These are phyloP conservation scores for Plasmodium gallinaceum DNA, from an alignment of 169 alveolate genomes.

Conservation along the genomic window DNA sequence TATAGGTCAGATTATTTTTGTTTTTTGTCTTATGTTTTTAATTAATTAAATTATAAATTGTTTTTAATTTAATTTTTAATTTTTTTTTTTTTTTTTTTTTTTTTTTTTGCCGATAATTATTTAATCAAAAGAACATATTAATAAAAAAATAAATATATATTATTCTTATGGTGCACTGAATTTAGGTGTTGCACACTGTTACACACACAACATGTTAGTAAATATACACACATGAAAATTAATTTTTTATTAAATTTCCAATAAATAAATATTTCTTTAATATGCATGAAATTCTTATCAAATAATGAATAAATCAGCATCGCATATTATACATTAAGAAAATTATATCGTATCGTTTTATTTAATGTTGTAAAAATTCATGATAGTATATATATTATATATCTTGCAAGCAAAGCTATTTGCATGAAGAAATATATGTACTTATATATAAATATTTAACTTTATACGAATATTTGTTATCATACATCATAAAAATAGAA, in stretches of 20 bases:
- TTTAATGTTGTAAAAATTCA: constrained; percentile 39
- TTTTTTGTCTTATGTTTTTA: constrained; percentile 17
- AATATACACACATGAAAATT: constrained; percentile 47
- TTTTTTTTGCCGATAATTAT: constrained; percentile 14
- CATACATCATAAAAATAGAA: constrained; percentile 21
- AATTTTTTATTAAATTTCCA: constrained; percentile 32
- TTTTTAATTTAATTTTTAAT: constrained; percentile 16
- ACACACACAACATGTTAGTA: constrained; percentile 57
- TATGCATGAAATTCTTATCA: constrained; percentile 35
- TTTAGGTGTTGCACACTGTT: constrained; percentile 68
- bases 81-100: constrained; percentile 19
- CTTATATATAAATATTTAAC: constrained; percentile 8
- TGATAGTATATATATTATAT: constrained; percentile 36
- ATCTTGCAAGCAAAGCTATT: constrained; percentile 36
- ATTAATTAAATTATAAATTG: constrained; percentile 17
- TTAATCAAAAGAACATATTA: constrained; percentile 12
- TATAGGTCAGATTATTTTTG: constrained; percentile 44
- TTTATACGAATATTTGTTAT: constrained; percentile 3
- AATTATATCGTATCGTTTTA: constrained; percentile 39
- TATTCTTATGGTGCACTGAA: constrained; percentile 74
- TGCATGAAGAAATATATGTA: constrained; percentile 15
- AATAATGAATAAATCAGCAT: constrained; percentile 32
- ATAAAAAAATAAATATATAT: neutral
- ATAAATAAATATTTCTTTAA: constrained; percentile 44
- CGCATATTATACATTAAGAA: constrained; percentile 23